phyloP scores from a whole-genome alignment of 257 asterid species.

The Lycium ferocissimum region DNA sequence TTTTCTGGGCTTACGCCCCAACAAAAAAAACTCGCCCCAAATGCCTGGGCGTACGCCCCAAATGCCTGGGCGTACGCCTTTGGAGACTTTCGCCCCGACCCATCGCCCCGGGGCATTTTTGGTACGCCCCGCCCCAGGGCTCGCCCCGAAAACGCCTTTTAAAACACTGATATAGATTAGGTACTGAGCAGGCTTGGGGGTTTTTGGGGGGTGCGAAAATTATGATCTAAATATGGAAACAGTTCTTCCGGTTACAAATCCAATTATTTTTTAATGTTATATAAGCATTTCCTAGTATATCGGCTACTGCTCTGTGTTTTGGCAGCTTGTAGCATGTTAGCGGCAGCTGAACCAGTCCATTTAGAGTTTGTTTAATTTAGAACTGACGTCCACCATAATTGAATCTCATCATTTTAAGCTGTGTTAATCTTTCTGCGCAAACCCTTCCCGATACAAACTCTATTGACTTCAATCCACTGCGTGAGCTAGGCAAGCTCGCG shows the following conservation, averaged over 20 bases:
- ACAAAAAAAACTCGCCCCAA: too few species aligned
- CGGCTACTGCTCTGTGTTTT: background rate
- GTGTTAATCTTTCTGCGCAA: background rate
- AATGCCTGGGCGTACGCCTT: too few species aligned
- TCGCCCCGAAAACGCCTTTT: too few species aligned
- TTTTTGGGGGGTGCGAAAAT: background rate
- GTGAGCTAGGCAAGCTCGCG: background rate
- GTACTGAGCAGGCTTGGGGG: background rate
- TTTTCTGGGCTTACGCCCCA: too few species aligned
- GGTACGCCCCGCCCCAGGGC: too few species aligned
- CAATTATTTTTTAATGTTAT: background rate
- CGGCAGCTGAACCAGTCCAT: background rate
- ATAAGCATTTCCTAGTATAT: background rate
- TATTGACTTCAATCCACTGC: background rate
- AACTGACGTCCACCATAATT: background rate
- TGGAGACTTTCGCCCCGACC: too few species aligned
- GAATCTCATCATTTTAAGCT: background rate
- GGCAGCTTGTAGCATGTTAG: slow-evolving; percentile 1
- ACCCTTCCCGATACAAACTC: background rate
- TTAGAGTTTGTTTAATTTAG: slow-evolving; percentile 6
- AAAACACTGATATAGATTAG: too few species aligned
- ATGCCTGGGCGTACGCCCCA: too few species aligned
- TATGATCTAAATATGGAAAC: slow-evolving; percentile 14
- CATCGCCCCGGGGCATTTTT: too few species aligned
- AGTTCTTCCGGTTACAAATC: background rate